Conservation (phyloP, 169 alveolate genomes). For the Plasmodium sp. region DNA sequence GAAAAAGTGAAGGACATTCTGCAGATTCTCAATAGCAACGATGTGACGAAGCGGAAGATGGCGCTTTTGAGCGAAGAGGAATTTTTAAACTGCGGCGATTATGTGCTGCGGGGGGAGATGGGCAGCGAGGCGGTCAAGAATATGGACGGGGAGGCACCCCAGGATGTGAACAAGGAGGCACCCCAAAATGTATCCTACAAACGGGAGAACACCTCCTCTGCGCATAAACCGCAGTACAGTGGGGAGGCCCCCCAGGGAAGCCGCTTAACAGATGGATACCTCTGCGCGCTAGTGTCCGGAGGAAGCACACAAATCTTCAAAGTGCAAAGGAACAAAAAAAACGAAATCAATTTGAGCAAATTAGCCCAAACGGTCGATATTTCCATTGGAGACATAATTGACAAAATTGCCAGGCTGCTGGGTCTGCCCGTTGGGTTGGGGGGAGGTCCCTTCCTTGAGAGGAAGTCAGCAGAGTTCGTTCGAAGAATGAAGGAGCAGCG, state of each 20-base stretch:
- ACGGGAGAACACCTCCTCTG: neutral
- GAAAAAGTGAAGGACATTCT: constrained; percentile 22
- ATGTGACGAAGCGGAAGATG: constrained; percentile 19
- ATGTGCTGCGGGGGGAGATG: constrained; percentile 4
- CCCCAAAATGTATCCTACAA: neutral
- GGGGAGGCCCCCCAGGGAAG: neutral
- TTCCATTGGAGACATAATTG: constrained; percentile 67
- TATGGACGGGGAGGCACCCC: neutral
- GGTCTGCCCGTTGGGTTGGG: constrained; percentile 71
- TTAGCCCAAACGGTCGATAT: constrained; percentile 55
- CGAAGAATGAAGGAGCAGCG: neutral
- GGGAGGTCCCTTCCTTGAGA: constrained; percentile 74
- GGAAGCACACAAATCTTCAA: constrained; percentile 61
- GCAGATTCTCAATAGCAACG: constrained; percentile 41
- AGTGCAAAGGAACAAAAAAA: constrained; percentile 31
- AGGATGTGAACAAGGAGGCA: neutral
- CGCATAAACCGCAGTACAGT: neutral
- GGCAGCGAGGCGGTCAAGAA: neutral
- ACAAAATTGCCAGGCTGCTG: constrained; percentile 47
- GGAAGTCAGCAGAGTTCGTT: constrained; percentile 30
- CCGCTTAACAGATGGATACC: constrained; percentile 26
- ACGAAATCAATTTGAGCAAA: constrained; percentile 40
- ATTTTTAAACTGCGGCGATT: constrained; percentile 49
- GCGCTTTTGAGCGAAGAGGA: constrained; percentile 6
- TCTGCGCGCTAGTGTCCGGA: constrained; percentile 64